These are phyloP conservation scores for Rhododendron simsii DNA, from an alignment of 148 eudicot genomes.

Conservation along the genomic window DNA sequence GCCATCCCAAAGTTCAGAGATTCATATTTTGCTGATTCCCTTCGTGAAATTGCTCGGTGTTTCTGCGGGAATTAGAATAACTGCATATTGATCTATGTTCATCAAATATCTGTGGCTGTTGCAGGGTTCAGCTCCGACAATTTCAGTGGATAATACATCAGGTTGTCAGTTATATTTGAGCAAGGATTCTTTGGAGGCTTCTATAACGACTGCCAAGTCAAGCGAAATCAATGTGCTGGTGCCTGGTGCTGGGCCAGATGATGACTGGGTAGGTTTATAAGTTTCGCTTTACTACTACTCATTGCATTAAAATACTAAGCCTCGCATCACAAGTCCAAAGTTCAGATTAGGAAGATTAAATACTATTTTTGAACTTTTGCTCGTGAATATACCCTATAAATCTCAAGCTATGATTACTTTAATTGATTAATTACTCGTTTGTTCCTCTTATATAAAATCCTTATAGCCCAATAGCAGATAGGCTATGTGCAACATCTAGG, in stretches of 20 bases:
- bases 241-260: conserved; percentile 67
- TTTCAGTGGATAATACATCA: conserved; percentile 85
- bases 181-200: conserved; percentile 74
- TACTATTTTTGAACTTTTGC: neutral
- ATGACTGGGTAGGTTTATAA: conserved; percentile 75
- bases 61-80: neutral
- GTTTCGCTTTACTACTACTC: neutral
- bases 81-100: neutral
- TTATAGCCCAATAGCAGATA: neutral
- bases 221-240: conserved; percentile 89
- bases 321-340: neutral
- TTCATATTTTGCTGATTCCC: neutral
- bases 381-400: neutral
- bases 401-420: neutral
- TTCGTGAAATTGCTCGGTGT: neutral
- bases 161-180: conserved; percentile 94
- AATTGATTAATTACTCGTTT: neutral
- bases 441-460: neutral
- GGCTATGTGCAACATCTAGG: neutral
- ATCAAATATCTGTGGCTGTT: conserved; percentile 8
- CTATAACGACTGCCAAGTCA: conserved; percentile 94
- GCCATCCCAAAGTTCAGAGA: neutral
- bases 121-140: conserved; percentile 93
- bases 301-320: neutral
- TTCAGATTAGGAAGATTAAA: neutral